Evolutionary conservation across 192 early-diverging fungal genomes (phyloP).

Genomic region (Coemansia sp.): DNA sequence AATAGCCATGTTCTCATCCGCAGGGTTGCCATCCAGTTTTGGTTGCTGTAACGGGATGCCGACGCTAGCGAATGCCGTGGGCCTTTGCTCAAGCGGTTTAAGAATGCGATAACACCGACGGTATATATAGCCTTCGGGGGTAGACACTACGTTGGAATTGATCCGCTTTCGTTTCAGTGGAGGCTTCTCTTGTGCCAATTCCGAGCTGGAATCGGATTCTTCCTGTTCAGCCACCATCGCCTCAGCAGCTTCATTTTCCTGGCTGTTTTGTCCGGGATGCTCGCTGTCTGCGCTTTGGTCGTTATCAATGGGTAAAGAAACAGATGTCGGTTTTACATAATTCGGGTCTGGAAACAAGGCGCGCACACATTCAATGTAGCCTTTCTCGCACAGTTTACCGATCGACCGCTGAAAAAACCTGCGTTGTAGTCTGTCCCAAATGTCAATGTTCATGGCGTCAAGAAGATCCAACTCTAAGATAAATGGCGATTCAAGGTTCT

Average conservation of each 20-base stretch:
- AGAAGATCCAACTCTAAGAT: slow-evolving; percentile 47
- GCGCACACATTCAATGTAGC: slow-evolving; percentile 30
- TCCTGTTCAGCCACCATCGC: neutral
- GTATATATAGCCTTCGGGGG: slow-evolving; percentile 19
- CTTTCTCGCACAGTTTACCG: slow-evolving; percentile 9
- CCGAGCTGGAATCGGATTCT: neutral
- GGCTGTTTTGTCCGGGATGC: neutral
- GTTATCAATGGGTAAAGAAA: neutral
- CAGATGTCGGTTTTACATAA: neutral
- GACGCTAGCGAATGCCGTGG: slow-evolving; percentile 11
- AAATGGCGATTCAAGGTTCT: slow-evolving; percentile 9
- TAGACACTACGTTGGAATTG: neutral
- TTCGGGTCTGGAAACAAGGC: slow-evolving; percentile 19
- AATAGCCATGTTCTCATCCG: neutral
- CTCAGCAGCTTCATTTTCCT: neutral
- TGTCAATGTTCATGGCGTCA: slow-evolving; percentile 29
- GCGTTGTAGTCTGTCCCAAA: slow-evolving; percentile 15
- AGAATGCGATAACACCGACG: slow-evolving; percentile 47
- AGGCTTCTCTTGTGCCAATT: neutral
- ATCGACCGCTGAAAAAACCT: slow-evolving; percentile 39
- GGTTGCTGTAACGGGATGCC: slow-evolving; percentile 31
- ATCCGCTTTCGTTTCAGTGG: neutral
- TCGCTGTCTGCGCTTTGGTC: neutral
- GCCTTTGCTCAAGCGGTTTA: slow-evolving; percentile 29
- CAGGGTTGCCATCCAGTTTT: neutral